Base-by-base conservation (phyloP, 179 eudicot species). In the Silene noctiflora region DNA sequence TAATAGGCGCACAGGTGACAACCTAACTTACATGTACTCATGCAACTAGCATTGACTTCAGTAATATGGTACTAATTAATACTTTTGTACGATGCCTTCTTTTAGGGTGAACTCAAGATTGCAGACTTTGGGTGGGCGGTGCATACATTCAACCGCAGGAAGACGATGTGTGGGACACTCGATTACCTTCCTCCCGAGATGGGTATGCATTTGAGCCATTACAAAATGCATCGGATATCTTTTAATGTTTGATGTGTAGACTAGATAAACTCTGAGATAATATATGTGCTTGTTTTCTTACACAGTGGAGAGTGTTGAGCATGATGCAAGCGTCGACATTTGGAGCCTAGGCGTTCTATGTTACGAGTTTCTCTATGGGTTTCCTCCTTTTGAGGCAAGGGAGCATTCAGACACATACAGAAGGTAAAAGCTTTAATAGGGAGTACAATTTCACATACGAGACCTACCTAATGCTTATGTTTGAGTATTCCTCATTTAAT, bases 101-200 rank as follows among this genome's bases (percentile, higher is more conserved):
- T 17, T 53, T 85, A 95, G 98, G 98, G 98, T 56, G 98, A 92
- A 77, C 87, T 95, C 22, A 95, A 92, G 84, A 95, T 95, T 82
- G 98, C 98, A 29, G 98, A 95, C 81, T 95, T 95, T 86, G 98
- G 98, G 39, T 95, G 98, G 98, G 96, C 97, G 21, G 98, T 95
- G 17, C 98, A 95, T 81, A 95, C 98, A 19, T 93, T 95, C 66
- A 89, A 91, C 74, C 92, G 97, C 25, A 87, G 99, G 80, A 84
- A 84, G 78, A 95, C 99, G 62, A 92, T 95, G 97, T 95, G 99
- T 82, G 96, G 99, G 69, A 95, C 99, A 16, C 89, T 95, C 19
- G 97, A 95, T 76, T 95, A 95, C 79, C 96, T 95, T 64, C 99
- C 97, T 65, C 97, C 97, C 13, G 99, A 95, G 81, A 95, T 95